Evolutionary conservation across 345 rosid genomes (phyloP), one percentile per base, ranked within the genome.

Genomic region (Moringa oleifera): DNA sequence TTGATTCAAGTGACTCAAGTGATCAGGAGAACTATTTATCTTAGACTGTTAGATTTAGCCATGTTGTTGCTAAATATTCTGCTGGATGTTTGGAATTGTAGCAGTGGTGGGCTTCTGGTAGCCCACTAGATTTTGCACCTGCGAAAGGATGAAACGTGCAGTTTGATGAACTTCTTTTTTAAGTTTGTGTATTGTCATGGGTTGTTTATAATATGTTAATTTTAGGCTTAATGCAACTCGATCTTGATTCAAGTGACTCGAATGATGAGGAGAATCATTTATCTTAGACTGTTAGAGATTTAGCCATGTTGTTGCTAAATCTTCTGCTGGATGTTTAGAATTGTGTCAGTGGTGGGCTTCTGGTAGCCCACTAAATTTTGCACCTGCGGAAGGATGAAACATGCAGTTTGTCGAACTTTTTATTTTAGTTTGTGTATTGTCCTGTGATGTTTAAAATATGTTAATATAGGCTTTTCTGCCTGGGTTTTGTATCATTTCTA

Each of bases 201-300:
- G 47, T 11, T 41, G 17, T 41, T 41, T 41, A 41, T 41, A 16
- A 41, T 41, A 11, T 11, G 12, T 11, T 7, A 41, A 41, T 5
- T 41, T 22, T 53, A 9, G 17, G 56, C 18, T 20, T 53, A 23
- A 74, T 74, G 72, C 80, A 66, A 58, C 69, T 79, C 81, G 77
- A 75, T 68, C 28, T 74, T 63, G 80, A 74, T 25, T 71, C 82
- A 51, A 73, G 72, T 57, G 79, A 79, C 45, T 69, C 85, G 25
- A 84, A 80, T 62, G 90, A 85, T 70, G 76, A 85, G 75, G 86
- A 81, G 55, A 54, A 57, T 54, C 63, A 69, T 67, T 28, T 56
- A 4, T 65, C 51, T 58, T 77, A 49, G 60, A 67, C 47, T 65
- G 54, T 41, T 36, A 61, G 58, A n/a, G n/a, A 50, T 37, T 61